Base-by-base conservation (phyloP, 2,329 filamentous ascomycete species). In the Zymoseptoria ardabiliae region DNA sequence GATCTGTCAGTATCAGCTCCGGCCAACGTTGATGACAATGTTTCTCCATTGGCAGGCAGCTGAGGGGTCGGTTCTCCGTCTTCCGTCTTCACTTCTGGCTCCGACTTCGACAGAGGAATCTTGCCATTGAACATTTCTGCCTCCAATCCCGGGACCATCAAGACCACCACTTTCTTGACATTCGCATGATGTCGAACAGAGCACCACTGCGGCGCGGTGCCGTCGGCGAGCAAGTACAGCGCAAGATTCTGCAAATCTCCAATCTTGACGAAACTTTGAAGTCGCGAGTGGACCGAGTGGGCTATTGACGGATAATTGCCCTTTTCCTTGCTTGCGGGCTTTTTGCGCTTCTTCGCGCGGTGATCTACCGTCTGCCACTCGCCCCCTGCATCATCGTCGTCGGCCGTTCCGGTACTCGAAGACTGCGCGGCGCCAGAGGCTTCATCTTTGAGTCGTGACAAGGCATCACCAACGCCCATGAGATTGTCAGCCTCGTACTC, bases 131-230 rank as follows among this genome's bases (percentile, higher is more conserved):
- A 96, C 89, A 97, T 94, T 63, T 85, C 88, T 69, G 90, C 84
- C 71, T 97, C 93, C 22, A 99, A 77, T 0, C 94, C 94, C 10
- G 94, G 94, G 10, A 97, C 86, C 89, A 97, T 93, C 65, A 99
- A 78, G 49, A 90, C 84, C 28, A 97, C 92, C 28, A 95, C 88
- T 75, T 94, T 95, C 58, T 77, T 76, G 49, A 87, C 79, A 61
- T 78, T 76, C 19, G 73, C 74, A 51, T 81, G 81, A 69, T 85
- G 80, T 62, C 78, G 79, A 59, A 87, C 75, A 28, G 83, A 81
- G 17, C 85, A 80, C 84, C 84, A 87, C 68, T 85, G 82, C n/a
- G 84, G 84, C 23, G 81, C 80, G 30, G 78, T 74, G 8, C 80
- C 82, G 67, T 86, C 83, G n/a, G 82, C 81, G 57, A 87, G 78